Evolutionary conservation across 192 early-diverging fungal genomes (phyloP), one percentile per base, ranked within the genome.

Genomic region (Linnemannia exigua): DNA sequence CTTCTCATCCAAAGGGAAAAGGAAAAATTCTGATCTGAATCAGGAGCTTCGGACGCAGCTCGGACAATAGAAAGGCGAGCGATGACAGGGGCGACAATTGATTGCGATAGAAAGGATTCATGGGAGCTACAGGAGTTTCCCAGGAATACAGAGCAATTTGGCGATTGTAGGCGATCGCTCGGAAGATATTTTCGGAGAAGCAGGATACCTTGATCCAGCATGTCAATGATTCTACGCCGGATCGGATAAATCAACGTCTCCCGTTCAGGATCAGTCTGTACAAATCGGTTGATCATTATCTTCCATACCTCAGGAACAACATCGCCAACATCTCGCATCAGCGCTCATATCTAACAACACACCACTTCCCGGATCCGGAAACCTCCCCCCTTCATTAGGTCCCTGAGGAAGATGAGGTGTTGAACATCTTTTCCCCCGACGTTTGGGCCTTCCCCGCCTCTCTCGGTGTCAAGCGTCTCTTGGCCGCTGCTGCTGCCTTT

Each of bases 361-460:
- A 63, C 11, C 28, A 51, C 50, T 16, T 3, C 3, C 44, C 22
- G 41, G 70, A 44, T 47, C 52, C 35, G 41, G 36, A 12, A 69
- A 4, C 15, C 28, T 15, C 31, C 25, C 28, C 15, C 31, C 58
- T 15, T 50, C 2, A 66, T 16, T 84, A 92, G 90, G 67, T 95
- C 67, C 89, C 88, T 22, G 94, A 95, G 85, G 92, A 95, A 81
- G 93, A 94, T 79, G 94, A 95, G 78, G 72, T 93, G 46, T 85
- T 94, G 36, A 91, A 91, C 79, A 93, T 94, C 72, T 94, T 92
- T 91, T 92, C 91, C 48, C 94, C 94, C 35, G 92, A 94, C 67
- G 87, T 91, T 61, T 93, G 94, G 73, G 87, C 89, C 78, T 93
- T 91, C 90, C 90, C 84, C 58, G 91, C 93, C 48, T 76, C 83